Evolutionary conservation across 192 early-diverging fungal genomes (phyloP), one percentile per base, ranked within the genome.

Genomic region (Piromyces sp.): DNA sequence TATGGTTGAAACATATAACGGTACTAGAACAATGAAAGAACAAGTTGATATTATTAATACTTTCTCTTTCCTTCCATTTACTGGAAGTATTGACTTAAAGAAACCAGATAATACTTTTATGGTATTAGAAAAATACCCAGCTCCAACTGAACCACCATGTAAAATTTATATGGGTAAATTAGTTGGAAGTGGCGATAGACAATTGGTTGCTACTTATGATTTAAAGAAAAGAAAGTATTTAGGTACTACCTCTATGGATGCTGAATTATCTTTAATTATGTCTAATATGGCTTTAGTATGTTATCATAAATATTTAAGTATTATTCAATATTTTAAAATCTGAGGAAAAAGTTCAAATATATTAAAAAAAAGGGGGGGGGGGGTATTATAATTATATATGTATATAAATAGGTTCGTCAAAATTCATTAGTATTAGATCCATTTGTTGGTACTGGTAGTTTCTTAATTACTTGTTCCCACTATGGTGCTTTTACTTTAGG

Each of bases 241-340:
- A 79, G 97, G 97, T 30, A 99, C 93, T 33, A 99, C 97, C 2
- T 93, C 94, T 30, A 99, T 99, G 97, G 97, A 99, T 85, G 96
- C 97, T 13, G 96, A 99, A 86, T 87, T 99, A 78, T 98, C 96
- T 2, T 86, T 99, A 33, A 89, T 99, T 40, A 97, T 97, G 96
- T 95, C 96, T 4, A 99, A 99, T 82, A 93, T 95, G 85, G 97
- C 95, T 13, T 85, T 96, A 79, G 95, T 94, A 26, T 82, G 89
- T 15, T 33, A 80, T 15, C 30, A 31, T 33, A 33, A 33, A 6
- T 33, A 33, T 6, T 33, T 33, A 33, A 33, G n/a, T n/a, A n/a
- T n/a, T n/a, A n/a, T n/a, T n/a, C n/a, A n/a, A n/a, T n/a, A n/a
- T n/a, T n/a, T n/a, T n/a, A n/a, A n/a, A n/a, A n/a, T n/a, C n/a